Conservation (phyloP, 768 basidiomycete genomes). For the Tylopilus subfusipes region DNA sequence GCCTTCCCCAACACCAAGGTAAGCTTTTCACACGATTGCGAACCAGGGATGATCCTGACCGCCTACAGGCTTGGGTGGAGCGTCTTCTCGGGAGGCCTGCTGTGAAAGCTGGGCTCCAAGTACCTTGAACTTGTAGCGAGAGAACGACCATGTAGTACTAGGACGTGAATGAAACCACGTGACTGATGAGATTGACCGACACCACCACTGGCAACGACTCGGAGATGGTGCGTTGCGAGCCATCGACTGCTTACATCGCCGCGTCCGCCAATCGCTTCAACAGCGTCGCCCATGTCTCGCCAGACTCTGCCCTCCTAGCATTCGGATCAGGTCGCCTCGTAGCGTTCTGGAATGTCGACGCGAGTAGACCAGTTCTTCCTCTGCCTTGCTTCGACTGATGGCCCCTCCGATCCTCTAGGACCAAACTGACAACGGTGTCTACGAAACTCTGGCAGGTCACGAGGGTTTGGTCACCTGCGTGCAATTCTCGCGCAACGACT, state of each 20-base stretch:
- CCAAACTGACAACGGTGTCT: slow-evolving; percentile 49
- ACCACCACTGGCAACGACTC: background rate
- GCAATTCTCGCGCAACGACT: slow-evolving; percentile 52
- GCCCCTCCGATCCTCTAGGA: slow-evolving; percentile 36
- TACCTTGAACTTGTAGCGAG: slow-evolving; percentile 5
- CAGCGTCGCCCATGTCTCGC: slow-evolving; percentile 36
- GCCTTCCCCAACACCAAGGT: slow-evolving; percentile 65
- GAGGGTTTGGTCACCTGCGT: slow-evolving; percentile 71
- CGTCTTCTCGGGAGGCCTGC: slow-evolving; percentile 22
- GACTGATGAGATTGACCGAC: slow-evolving; percentile 16
- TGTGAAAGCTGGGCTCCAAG: slow-evolving; percentile 22
- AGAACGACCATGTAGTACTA: background rate
- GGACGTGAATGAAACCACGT: slow-evolving; percentile 7
- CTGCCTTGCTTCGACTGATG: background rate
- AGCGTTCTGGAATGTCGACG: slow-evolving; percentile 57
- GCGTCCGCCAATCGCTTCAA: slow-evolving; percentile 47
- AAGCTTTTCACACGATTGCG: background rate
- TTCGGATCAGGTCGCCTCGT: slow-evolving; percentile 56
- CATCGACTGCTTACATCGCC: slow-evolving; percentile 40
- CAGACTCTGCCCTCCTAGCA: slow-evolving; percentile 39
- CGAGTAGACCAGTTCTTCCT: slow-evolving; percentile 26
- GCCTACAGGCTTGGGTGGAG: slow-evolving; percentile 29
- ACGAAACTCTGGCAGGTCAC: slow-evolving; percentile 73
- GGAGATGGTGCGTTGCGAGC: slow-evolving; percentile 11
- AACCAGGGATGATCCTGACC: background rate